phyloP scores from a whole-genome alignment of 78 protist species.

The Dictyostelium firmibasis region DNA sequence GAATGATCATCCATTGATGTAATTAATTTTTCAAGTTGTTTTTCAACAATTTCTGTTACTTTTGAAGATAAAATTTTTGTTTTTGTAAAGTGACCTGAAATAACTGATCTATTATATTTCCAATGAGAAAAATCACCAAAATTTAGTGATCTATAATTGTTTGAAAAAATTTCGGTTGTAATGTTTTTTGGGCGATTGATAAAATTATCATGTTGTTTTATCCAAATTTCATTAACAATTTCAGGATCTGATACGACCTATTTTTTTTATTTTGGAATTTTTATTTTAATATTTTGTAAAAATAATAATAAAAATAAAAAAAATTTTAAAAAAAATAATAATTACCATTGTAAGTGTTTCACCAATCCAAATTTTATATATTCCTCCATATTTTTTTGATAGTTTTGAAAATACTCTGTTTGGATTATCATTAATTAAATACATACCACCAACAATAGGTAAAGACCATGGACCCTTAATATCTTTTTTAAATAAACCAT shows the following conservation, averaged over 20 bases:
- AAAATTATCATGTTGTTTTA: background rate
- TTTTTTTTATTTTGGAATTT: no score
- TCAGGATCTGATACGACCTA: conserved; percentile 26
- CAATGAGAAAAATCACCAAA: background rate
- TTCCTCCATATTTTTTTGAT: conserved; percentile 11
- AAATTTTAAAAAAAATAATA: no score
- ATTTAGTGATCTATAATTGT: background rate
- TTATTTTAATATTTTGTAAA: no score
- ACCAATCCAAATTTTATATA: conserved; percentile 25
- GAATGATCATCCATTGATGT: background rate
- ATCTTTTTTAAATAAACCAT: background rate
- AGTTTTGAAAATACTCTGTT: background rate
- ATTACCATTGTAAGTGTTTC: background rate
- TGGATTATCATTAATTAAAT: background rate
- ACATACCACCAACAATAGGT: background rate
- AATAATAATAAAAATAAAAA: no score
- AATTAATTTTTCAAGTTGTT: background rate
- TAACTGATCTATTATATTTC: background rate
- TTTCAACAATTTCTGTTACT: background rate
- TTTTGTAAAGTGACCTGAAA: conserved; percentile 16
- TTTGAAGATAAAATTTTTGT: background rate
- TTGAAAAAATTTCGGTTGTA: background rate
- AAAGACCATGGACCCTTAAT: background rate
- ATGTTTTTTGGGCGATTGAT: background rate
- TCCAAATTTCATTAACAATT: background rate